These are phyloP conservation scores for Botrytis byssoidea DNA, from an alignment of 2,329 filamentous ascomycete genomes.

Conservation along the genomic window DNA sequence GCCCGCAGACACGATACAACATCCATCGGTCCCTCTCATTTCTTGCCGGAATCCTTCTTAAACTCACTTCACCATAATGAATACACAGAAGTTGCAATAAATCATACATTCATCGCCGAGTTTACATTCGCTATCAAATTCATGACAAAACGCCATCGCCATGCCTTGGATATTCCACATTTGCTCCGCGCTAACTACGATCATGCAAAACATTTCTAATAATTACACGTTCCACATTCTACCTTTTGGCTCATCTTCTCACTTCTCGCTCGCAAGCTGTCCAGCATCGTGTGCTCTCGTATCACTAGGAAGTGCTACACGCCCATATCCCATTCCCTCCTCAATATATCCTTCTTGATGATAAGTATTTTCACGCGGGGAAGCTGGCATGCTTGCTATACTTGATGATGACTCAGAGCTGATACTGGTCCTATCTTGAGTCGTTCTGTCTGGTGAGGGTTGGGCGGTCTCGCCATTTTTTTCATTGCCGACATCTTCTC, in stretches of 20 bases:
- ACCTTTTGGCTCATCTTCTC: background rate
- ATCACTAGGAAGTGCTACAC: slow-evolving; percentile 5
- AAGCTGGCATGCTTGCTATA: slow-evolving; percentile 45
- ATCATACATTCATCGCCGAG: background rate
- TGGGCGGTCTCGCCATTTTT: background rate
- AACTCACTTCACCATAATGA: background rate
- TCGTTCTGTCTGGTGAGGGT: background rate
- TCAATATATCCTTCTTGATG: slow-evolving; percentile 17
- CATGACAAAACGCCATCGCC: background rate
- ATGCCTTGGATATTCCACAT: background rate
- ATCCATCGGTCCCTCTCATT: background rate
- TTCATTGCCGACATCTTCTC: background rate
- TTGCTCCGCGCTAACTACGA: background rate
- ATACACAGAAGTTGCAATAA: background rate
- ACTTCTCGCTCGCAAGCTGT: slow-evolving; percentile 13
- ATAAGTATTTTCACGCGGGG: slow-evolving; percentile 18
- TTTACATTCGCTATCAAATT: background rate
- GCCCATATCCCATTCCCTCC: slow-evolving; percentile 15
- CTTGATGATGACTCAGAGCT: slow-evolving; percentile 37
- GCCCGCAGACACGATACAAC: background rate
- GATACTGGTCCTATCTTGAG: background rate
- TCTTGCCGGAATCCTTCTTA: background rate
- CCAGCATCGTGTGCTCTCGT: slow-evolving; percentile 12
- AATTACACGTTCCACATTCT: too few species aligned
- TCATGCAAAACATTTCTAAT: background rate